Percentiles rank a stretch among this genome's conserved stretches.
phyloP scores from a whole-genome alignment of 2,329 filamentous ascomycete genomes.

The Septoria petroselini region DNA sequence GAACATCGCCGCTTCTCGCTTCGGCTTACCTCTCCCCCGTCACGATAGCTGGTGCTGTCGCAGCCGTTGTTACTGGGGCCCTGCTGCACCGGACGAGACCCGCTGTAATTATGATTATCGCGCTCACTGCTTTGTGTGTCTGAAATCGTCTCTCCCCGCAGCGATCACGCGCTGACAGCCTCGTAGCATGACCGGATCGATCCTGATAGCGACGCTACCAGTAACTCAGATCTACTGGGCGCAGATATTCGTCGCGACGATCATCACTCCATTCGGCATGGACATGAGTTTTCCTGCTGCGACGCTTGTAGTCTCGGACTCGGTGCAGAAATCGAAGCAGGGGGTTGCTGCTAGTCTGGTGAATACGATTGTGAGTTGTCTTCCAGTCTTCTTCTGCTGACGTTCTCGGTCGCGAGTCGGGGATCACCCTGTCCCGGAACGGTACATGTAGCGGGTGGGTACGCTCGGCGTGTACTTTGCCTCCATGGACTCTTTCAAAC shows the following conservation, averaged over 20 bases:
- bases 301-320: slow-evolving; percentile 58
- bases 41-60: slow-evolving; percentile 45
- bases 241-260: slow-evolving; percentile 57
- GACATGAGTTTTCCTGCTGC: slow-evolving; percentile 65
- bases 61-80: slow-evolving; percentile 43
- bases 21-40: slow-evolving; percentile 49
- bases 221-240: slow-evolving; percentile 61
- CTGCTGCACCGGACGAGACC: slow-evolving; percentile 30
- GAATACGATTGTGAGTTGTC: slow-evolving; percentile 45
- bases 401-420: neutral
- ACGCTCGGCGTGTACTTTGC: neutral
- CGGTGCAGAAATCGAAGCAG: slow-evolving; percentile 47
- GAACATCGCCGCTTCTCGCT: slow-evolving; percentile 45
- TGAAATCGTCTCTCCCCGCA: too few relatives aligned
- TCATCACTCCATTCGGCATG: slow-evolving; percentile 54
- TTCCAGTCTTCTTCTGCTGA: slow-evolving; percentile 13
- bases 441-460: neutral
- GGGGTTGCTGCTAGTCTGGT: slow-evolving; percentile 57
- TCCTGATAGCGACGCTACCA: slow-evolving; percentile 48
- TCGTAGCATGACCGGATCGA: slow-evolving; percentile 41
- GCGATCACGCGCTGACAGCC: too few relatives aligned
- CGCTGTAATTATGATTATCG: slow-evolving; percentile 40
- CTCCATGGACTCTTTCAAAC: slow-evolving; percentile 9
- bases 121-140: slow-evolving; percentile 45
- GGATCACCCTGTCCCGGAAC: neutral